Percentiles rank a stretch among this genome's conserved stretches.
These are phyloP conservation scores for Fusarium sp. DNA, from an alignment of 2,329 filamentous ascomycete genomes.

Conservation along the genomic window DNA sequence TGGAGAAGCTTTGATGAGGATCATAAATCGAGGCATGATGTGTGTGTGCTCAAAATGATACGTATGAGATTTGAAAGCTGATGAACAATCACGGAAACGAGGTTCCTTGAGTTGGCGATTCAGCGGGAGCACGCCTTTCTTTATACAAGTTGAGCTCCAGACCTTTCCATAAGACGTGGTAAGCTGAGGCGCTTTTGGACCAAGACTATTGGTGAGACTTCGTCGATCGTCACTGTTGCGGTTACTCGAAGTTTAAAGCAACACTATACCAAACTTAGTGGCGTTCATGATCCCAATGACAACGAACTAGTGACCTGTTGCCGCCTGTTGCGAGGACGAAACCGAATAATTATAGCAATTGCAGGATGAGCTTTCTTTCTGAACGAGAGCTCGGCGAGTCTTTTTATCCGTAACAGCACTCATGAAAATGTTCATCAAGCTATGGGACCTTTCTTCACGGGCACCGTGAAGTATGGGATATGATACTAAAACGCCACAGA, in stretches of 20 bases:
- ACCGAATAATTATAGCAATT: neutral
- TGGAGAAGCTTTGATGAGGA: constrained; percentile 42
- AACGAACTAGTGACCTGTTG: neutral
- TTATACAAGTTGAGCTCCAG: neutral
- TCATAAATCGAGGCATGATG: constrained; percentile 43
- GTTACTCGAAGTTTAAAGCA: neutral
- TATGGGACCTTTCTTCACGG: neutral
- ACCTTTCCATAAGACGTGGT: neutral
- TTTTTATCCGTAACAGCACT: neutral
- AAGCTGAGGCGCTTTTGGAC: neutral
- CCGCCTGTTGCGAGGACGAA: neutral
- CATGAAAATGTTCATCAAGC: neutral
- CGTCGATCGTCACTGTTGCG: neutral
- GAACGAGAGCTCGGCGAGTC: neutral
- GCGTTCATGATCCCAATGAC: neutral
- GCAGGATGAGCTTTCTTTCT: no score
- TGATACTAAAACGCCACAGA: neutral
- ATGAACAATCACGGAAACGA: neutral
- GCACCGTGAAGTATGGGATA: neutral
- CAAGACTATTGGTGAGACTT: neutral
- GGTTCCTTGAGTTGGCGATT: neutral
- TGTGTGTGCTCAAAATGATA: neutral
- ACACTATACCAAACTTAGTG: neutral
- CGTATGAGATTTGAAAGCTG: neutral
- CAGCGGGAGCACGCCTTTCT: neutral